phyloP scores from a whole-genome alignment of 768 basidiomycete genomes.

The Boletus rubropictus region DNA sequence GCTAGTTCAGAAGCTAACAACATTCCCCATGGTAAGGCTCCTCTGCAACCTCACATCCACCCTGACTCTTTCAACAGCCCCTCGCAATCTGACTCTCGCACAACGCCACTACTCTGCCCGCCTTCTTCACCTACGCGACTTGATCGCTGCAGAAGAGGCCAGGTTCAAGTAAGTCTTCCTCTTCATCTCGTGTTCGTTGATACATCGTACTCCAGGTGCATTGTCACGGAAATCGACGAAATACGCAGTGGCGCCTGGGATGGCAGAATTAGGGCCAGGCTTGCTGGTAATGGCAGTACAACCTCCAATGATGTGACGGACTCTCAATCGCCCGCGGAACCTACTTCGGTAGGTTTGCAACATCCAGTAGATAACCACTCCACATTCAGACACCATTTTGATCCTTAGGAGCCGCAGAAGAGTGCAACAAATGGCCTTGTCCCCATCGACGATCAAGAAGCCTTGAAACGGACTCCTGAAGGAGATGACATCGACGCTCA shows the following conservation, averaged over 20 bases:
- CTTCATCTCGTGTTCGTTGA: not conserved
- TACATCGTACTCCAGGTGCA: slow-evolving; percentile 36
- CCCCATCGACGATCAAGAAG: not conserved
- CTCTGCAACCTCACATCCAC: not conserved
- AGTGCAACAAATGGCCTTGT: slow-evolving; percentile 1
- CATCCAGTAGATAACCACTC: not conserved
- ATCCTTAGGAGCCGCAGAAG: slow-evolving; percentile 12
- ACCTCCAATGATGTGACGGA: slow-evolving; percentile 5
- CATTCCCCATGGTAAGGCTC: slow-evolving; percentile 45
- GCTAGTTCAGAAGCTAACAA: slow-evolving; percentile 47
- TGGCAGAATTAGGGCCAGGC: slow-evolving; percentile 38
- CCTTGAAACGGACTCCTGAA: slow-evolving; percentile 1
- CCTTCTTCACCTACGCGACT: slow-evolving; percentile 62
- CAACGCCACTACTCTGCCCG: slow-evolving; percentile 68
- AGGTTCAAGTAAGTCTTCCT: slow-evolving; percentile 60
- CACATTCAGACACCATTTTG: not conserved
- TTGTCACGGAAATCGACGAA: slow-evolving; percentile 71
- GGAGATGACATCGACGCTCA: not conserved
- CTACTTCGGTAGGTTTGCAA: slow-evolving; percentile 8
- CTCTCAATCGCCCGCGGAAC: not conserved
- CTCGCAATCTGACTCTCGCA: slow-evolving; percentile 62
- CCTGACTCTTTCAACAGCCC: slow-evolving; percentile 40
- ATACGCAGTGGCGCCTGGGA: slow-evolving; percentile 69
- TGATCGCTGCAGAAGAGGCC: slow-evolving; percentile 67
- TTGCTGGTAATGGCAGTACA: slow-evolving; percentile 12